A percentile compares a stretch with the other conserved stretches of the same genome.
Evolutionary conservation across 352 stramenopile species (phyloP).

Genomic region (Globisporangium uncinulatum): DNA sequence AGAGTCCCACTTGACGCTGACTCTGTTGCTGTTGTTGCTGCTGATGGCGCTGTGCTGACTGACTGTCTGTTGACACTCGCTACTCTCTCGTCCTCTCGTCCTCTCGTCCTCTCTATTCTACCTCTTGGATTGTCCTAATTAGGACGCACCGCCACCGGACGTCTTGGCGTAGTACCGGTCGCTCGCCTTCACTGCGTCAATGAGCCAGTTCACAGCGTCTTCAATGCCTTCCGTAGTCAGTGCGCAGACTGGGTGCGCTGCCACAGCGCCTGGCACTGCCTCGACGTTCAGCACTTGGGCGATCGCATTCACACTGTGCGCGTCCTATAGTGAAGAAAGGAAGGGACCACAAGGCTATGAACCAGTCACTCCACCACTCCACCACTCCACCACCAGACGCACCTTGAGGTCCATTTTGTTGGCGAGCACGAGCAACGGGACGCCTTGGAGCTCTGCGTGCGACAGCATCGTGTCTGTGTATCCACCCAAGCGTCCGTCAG

Average conservation of each 20-base stretch:
- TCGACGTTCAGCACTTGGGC: constrained; percentile 38
- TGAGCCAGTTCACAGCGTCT: constrained; percentile 65
- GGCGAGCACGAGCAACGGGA: constrained; percentile 86
- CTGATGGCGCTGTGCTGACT: no score
- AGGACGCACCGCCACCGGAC: constrained; percentile 10
- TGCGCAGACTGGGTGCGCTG: constrained; percentile 51
- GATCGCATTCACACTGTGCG: constrained; percentile 35
- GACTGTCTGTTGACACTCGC: no score
- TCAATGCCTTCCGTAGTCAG: constrained; percentile 67
- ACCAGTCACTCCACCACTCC: neutral
- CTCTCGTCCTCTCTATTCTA: no score
- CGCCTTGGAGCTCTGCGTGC: constrained; percentile 65
- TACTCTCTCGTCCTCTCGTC: no score
- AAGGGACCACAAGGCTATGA: no score
- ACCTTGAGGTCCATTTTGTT: constrained; percentile 90
- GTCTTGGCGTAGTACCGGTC: constrained; percentile 60
- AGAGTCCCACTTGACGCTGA: no score
- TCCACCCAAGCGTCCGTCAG: neutral
- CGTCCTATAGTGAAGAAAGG: constrained; percentile 16
- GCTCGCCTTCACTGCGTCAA: constrained; percentile 62
- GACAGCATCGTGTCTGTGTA: constrained; percentile 67
- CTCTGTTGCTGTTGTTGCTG: no score
- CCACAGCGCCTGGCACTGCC: constrained; percentile 27
- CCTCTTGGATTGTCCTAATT: neutral
- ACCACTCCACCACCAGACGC: neutral